Evolutionary conservation across 2,329 filamentous ascomycete genomes (phyloP).

Genomic region (Colletotrichum kahawae): DNA sequence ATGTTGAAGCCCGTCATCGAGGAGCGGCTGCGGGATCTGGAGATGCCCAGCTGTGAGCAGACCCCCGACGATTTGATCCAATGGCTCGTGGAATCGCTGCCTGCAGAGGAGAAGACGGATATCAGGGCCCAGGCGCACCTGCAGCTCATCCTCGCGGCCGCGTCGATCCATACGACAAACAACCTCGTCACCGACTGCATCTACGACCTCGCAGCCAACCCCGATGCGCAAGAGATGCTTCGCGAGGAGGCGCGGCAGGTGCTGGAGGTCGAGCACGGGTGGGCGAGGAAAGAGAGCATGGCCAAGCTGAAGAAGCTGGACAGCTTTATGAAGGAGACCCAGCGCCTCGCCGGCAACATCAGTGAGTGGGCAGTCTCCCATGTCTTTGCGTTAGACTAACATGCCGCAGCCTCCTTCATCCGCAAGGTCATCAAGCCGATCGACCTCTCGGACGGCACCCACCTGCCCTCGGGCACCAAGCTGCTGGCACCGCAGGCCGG

Average conservation of each 20-base stretch:
- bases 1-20: slow-evolving; percentile 52
- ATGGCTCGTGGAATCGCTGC: slow-evolving; percentile 48
- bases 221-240: slow-evolving; percentile 52
- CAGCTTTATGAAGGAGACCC: slow-evolving; percentile 53
- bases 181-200: slow-evolving; percentile 52
- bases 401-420: slow-evolving; percentile 44
- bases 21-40: slow-evolving; percentile 47
- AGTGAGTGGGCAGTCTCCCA: slow-evolving; percentile 35
- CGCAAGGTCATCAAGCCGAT: slow-evolving; percentile 52
- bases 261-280: slow-evolving; percentile 44
- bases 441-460: slow-evolving; percentile 48
- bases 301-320: slow-evolving; percentile 50
- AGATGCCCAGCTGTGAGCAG: slow-evolving; percentile 39
- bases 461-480: slow-evolving; percentile 46
- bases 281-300: slow-evolving; percentile 48
- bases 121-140: slow-evolving; percentile 43
- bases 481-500: slow-evolving; percentile 46
- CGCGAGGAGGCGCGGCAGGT: slow-evolving; percentile 52
- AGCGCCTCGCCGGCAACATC: slow-evolving; percentile 46
- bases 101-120: slow-evolving; percentile 42
- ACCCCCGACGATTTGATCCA: slow-evolving; percentile 47
- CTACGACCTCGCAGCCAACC: slow-evolving; percentile 53
- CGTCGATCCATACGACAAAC: slow-evolving; percentile 51
- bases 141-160: slow-evolving; percentile 49
- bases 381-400: slow-evolving; percentile 22